A percentile compares a stretch with the other conserved stretches of the same genome.
phyloP scores from a whole-genome alignment of 2,329 filamentous ascomycete species.

The Colletotrichum godetiae region DNA sequence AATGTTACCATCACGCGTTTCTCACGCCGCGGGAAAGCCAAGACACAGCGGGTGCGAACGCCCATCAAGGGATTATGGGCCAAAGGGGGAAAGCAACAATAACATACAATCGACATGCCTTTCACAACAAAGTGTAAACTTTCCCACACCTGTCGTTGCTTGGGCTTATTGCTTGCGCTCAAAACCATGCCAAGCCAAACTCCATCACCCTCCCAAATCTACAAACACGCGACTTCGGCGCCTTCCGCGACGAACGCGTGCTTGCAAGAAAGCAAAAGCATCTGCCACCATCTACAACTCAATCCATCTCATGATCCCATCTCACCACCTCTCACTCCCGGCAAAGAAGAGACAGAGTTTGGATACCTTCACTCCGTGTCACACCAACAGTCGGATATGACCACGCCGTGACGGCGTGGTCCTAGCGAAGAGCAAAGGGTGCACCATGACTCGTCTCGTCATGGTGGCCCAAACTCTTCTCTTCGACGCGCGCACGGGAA shows the following conservation, averaged over 20 bases:
- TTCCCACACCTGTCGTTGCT: neutral
- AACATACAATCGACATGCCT: neutral
- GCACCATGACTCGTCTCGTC: conserved; percentile 25
- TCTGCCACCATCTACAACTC: neutral
- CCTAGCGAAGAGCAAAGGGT: conserved; percentile 11
- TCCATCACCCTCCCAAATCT: neutral
- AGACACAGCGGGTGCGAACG: neutral
- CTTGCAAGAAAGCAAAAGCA: neutral
- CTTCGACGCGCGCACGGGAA: neutral
- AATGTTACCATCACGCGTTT: neutral
- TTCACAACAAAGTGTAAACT: neutral
- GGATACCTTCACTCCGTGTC: conserved; percentile 26
- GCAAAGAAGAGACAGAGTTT: conserved; percentile 1
- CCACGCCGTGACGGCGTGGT: conserved; percentile 34
- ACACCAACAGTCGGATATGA: conserved; percentile 11
- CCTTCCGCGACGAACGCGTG: conserved; percentile 35
- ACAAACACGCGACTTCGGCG: conserved; percentile 15
- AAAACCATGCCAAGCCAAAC: neutral
- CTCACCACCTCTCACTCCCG: neutral
- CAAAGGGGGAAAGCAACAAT: neutral
- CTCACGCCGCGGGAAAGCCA: neutral
- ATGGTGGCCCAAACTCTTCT: conserved; percentile 27
- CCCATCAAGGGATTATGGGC: neutral
- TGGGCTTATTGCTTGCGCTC: neutral
- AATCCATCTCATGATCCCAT: neutral